Conservation (phyloP, 2,329 filamentous ascomycete species). For the Mollisia scopiformis region DNA sequence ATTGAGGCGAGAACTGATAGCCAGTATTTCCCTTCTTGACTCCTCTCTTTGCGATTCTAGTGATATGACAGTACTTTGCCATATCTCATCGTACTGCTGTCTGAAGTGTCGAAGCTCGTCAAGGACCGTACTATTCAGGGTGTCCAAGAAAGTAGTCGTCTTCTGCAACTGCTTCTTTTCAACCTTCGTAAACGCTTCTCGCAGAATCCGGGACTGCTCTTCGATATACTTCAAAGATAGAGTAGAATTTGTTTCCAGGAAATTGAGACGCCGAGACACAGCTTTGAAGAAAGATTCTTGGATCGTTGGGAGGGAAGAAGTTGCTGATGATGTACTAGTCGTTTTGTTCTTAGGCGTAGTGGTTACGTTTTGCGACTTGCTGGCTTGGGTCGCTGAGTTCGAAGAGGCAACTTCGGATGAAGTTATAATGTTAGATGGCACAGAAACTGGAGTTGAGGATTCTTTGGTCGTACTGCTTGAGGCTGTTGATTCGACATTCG, state of each 20-base stretch:
- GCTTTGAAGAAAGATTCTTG: conserved; percentile 99
- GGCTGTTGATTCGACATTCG: background rate
- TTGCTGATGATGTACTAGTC: conserved; percentile 44
- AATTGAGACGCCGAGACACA: conserved; percentile 87
- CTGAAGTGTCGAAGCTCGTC: conserved; percentile 77
- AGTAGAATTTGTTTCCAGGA: conserved; percentile 90
- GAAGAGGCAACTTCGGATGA: conserved; percentile 15
- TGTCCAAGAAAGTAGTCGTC: conserved; percentile 78
- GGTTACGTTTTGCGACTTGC: conserved; percentile 25
- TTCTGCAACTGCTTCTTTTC: conserved; percentile 88
- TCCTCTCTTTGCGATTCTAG: conserved; percentile 87
- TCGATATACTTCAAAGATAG: conserved; percentile 95
- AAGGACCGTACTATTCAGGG: conserved; percentile 86
- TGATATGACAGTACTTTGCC: conserved; percentile 93
- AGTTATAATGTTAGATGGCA: conserved; percentile 11
- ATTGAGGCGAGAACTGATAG: conserved; percentile 78
- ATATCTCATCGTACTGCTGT: conserved; percentile 91
- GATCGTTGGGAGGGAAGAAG: conserved; percentile 73
- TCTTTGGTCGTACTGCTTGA: conserved; percentile 1
- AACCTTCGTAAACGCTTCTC: conserved; percentile 83
- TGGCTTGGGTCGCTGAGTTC: conserved; percentile 12
- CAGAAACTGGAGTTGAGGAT: background rate
- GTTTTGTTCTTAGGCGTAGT: conserved; percentile 29
- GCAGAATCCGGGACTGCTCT: conserved; percentile 87
- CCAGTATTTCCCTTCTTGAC: conserved; percentile 80